Conservation (phyloP, 2,329 filamentous ascomycete genomes). For the Epichloe sibirici region DNA sequence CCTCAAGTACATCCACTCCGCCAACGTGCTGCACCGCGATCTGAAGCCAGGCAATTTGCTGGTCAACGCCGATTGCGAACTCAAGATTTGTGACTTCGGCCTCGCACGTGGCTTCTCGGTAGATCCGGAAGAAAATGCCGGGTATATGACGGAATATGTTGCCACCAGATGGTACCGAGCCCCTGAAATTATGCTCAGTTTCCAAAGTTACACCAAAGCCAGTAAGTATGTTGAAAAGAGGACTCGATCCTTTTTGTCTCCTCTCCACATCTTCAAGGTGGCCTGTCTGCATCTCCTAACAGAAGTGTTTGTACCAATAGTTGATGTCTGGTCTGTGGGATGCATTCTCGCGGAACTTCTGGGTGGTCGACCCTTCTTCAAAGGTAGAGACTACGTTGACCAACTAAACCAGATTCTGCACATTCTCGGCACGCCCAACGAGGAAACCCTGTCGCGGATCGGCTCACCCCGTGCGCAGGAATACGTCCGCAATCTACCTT, state of each 20-base stretch:
- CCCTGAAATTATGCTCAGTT: conserved; percentile 98
- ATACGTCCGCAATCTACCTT: conserved; percentile 92
- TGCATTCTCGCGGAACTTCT: conserved; percentile 95
- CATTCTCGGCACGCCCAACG: conserved; percentile 91
- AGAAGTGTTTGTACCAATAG: conserved; percentile 31
- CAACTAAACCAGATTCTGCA: conserved; percentile 98
- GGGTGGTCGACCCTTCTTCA: conserved; percentile 95
- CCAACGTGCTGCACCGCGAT: conserved; percentile 93
- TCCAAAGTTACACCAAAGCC: conserved; percentile 99
- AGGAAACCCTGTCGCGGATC: conserved; percentile 86
- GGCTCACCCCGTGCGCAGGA: conserved; percentile 93
- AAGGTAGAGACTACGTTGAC: conserved; percentile 97
- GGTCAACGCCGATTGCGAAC: conserved; percentile 96
- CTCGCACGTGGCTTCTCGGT: conserved; percentile 92
- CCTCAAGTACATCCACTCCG: conserved; percentile 97
- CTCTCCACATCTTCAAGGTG: not conserved
- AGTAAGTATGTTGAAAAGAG: conserved; percentile 70
- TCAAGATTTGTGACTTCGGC: conserved; percentile 98
- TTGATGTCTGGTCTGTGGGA: conserved; percentile 98
- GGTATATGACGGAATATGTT: conserved; percentile 99
- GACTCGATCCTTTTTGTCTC: not conserved
- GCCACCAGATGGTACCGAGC: conserved; percentile 92
- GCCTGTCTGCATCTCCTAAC: not conserved
- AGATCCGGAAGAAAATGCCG: conserved; percentile 94
- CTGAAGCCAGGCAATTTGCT: conserved; percentile 94